Percentiles rank a stretch among this genome's conserved stretches.
These are phyloP conservation scores for Sporothrix brasiliensis DNA, from an alignment of 2,329 filamentous ascomycete species.

Conservation along the genomic window DNA sequence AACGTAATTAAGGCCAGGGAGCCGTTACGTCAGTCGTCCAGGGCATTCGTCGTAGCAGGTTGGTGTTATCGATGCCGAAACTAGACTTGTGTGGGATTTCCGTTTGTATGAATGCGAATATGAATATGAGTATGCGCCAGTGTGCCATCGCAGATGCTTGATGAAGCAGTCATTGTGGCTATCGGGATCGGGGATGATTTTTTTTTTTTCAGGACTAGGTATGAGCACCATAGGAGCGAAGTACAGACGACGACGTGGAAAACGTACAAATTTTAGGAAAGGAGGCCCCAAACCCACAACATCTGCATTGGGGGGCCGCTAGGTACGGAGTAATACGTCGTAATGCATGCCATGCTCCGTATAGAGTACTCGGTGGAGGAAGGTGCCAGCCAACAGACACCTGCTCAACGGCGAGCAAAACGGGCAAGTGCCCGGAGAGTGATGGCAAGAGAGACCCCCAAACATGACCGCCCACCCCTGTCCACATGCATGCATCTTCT, in stretches of 20 bases:
- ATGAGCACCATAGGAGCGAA: not conserved
- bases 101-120: not conserved
- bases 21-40: conserved; percentile 3
- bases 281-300: not conserved
- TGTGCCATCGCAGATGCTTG: conserved; percentile 5
- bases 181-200: not conserved
- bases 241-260: not conserved
- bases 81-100: not conserved
- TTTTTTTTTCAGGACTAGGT: not conserved
- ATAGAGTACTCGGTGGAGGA: not conserved
- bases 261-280: not conserved
- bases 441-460: conserved; percentile 1
- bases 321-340: not conserved
- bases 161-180: conserved; percentile 1
- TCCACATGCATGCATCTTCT: not conserved
- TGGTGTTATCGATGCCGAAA: conserved; percentile 12
- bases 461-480: not conserved
- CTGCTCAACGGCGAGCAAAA: conserved; percentile 4
- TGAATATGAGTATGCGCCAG: not conserved
- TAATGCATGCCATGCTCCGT: too few species aligned
- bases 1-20: not conserved
- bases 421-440: not conserved
- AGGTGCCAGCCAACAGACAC: not conserved
- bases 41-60: conserved; percentile 12
- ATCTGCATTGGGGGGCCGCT: not conserved